phyloP scores from a whole-genome alignment of 2,329 filamentous ascomycete species.

The Dactylonectria macrodidyma region DNA sequence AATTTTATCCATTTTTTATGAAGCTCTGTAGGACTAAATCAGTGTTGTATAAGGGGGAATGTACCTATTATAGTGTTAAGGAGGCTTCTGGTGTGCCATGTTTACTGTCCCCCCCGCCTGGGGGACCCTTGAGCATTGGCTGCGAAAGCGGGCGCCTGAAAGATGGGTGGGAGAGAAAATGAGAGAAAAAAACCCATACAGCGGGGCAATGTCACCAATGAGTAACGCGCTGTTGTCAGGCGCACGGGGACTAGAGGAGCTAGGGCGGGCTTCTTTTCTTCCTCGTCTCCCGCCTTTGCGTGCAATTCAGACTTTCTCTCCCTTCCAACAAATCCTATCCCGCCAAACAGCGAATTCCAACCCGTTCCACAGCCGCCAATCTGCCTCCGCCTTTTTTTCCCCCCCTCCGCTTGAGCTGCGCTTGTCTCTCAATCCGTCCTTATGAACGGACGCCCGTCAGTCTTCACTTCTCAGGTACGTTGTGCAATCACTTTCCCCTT shows the following conservation, averaged over 20 bases:
- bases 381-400: constrained; percentile 28
- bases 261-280: constrained; percentile 33
- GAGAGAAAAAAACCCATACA: constrained; percentile 34
- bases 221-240: constrained; percentile 44
- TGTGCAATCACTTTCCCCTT: constrained; percentile 16
- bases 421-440: constrained; percentile 70
- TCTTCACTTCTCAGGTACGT: constrained; percentile 88
- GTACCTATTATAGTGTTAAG: too few species aligned
- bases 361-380: constrained; percentile 19
- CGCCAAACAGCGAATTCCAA: constrained; percentile 25
- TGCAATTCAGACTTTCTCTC: background rate
- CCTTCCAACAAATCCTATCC: constrained; percentile 1
- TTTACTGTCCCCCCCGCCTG: too few species aligned
- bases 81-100: too few species aligned
- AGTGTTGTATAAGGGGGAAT: too few species aligned
- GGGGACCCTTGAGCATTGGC: background rate
- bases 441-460: constrained; percentile 89
- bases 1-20: too few species aligned
- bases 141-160: background rate
- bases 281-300: constrained; percentile 18
- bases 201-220: constrained; percentile 42
- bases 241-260: constrained; percentile 1
- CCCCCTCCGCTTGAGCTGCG: constrained; percentile 50
- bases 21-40: too few species aligned
- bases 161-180: constrained; percentile 2